Evolutionary conservation across 306 rosid genomes (phyloP), one percentile per base, ranked within the genome.

Genomic region (Hippophae rhamnoides): DNA sequence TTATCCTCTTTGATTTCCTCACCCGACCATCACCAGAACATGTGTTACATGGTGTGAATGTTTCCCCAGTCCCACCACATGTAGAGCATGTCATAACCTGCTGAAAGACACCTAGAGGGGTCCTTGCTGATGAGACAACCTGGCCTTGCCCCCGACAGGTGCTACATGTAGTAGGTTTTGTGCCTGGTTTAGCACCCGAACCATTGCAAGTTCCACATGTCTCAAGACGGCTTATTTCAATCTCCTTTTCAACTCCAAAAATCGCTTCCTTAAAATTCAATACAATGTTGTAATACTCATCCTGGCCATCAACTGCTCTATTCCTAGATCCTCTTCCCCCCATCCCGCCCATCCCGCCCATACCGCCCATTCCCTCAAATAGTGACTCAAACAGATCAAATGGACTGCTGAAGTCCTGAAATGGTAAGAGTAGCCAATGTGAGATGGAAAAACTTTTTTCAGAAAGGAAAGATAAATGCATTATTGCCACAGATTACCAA

Each of bases 131-230:
- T 2, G 86, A 68, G 66, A 92, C 86, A 43, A 92, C 99, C 66
- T 87, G 93, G 40, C 99, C 99, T 74, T 92, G 99, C 57, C 99
- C 99, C 18, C 97, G 95, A 72, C 99, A 92, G 27, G 99, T 82
- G 68, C 82, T 74, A 60, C 99, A 92, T 69, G 57, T 78, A 54
- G 95, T 72, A 54, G 99, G 84, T 45, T 77, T 73, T 45, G 99
- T 88, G 58, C 99, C 99, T 3, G 99, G 95, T 75, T 92, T 92
- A 38, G 97, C 94, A 47, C 99, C 99, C 0, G 97, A 84, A 52
- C 99, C 99, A 9, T 82, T 81, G 77, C 99, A 92, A 41, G 99
- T 80, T 54, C 94, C 90, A 57, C 99, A 92, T 74, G 62, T 80
- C 84, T 92, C 99, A 53, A 92, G 72, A 5, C 97, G 78, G 70